Base-by-base conservation (phyloP, 495 filamentous ascomycete genomes). In the Podospora sp. region DNA sequence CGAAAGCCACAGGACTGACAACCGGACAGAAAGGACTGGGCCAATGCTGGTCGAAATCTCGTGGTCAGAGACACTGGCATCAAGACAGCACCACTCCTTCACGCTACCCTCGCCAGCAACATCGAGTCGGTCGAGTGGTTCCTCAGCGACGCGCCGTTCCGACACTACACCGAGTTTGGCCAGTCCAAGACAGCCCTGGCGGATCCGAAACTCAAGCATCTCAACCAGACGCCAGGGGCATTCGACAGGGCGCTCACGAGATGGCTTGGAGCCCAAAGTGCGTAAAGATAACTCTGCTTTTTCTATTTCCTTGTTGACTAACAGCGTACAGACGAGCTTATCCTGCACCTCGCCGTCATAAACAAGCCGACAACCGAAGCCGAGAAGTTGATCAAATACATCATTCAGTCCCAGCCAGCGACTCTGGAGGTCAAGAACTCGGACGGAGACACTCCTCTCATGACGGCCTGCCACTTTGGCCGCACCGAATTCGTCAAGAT, bases 121-220 rank as follows among this genome's bases (percentile, higher is more conserved):
- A 73, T 94, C 26, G 83, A 86, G 9, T 82, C 81, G 26, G 83
- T 88, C 0, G 87, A 92, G 71, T 94, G 88, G 86, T 90, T 91
- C 72, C 74, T 92, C 56, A 85, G 88, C 55, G 88, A 89, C 35
- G 82, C 85, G 0, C 89, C 90, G 0, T 69, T 82, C 65, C 78
- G 88, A 40, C 76, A 82, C 55, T 94, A 93, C 70, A 71, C 80
- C 9, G 82, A 89, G 46, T 94, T 91, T 68, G 79, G 83, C n/a
- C 83, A 85, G 52, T 80, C 81, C 14, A 82, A 90, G 67, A 68
- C 69, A 12, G 79, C 81, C 61, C 77, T 75, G 60, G 78, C 85
- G 25, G 85, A 92, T 53, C 75, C 81, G 46, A 79, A 83, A 16
- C 65, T 92, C 26, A 81, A 85, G 66, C 82, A 84, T 63, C 76